A percentile compares a stretch with the other conserved stretches of the same genome.
Conservation (phyloP, 1,284 basidiomycete genomes). For the Rhodotorula sp. region DNA sequence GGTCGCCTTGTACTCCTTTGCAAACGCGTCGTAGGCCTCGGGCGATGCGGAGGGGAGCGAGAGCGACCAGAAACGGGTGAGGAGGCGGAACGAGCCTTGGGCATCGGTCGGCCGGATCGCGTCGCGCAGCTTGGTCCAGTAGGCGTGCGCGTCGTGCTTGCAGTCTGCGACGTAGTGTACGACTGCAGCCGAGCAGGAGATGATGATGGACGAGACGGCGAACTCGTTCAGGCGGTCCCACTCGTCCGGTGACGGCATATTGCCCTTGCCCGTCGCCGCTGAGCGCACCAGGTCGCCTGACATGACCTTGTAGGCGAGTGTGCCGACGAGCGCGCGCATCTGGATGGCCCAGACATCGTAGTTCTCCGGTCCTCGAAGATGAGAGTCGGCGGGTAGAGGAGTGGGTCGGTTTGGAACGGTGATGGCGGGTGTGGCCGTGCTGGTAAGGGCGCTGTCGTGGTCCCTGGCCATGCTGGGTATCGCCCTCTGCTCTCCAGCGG, state of each 20-base stretch:
- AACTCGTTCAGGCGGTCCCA: neutral
- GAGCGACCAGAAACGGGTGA: no score
- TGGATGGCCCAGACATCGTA: constrained; percentile 10
- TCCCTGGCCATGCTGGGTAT: no score
- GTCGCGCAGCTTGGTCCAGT: neutral
- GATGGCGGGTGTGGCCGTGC: no score
- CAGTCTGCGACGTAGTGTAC: neutral
- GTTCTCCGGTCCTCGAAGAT: constrained; percentile 7
- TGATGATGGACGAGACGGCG: neutral
- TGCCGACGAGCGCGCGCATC: neutral
- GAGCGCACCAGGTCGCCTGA: neutral
- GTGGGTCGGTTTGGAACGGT: neutral
- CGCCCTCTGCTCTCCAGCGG: no score
- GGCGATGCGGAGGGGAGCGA: neutral
- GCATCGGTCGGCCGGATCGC: neutral
- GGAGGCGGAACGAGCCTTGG: constrained; percentile 1
- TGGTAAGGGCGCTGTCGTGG: no score
- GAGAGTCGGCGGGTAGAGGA: neutral
- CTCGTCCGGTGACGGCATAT: neutral
- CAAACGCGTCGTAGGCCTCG: neutral
- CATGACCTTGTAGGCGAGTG: neutral
- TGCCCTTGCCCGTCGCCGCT: neutral
- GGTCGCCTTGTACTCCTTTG: neutral
- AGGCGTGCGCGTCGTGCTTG: neutral
- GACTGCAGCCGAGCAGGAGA: neutral